Evolutionary conservation across 2,329 filamentous ascomycete species (phyloP).

Genomic region (Colletotrichum cereale): DNA sequence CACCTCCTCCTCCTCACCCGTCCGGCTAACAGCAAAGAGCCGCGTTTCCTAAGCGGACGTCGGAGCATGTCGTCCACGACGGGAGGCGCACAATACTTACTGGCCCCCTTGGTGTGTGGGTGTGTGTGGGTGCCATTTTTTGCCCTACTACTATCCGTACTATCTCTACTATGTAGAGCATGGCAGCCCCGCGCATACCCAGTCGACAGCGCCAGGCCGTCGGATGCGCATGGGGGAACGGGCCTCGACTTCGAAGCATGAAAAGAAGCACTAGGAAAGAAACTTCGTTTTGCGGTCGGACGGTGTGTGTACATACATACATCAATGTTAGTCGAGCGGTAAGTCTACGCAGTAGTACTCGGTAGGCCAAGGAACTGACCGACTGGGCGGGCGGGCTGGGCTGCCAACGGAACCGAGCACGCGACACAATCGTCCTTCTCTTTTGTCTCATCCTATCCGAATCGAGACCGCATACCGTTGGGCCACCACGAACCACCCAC

Average conservation of each 20-base stretch:
- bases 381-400: too few relatives aligned
- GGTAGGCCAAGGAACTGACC: too few relatives aligned
- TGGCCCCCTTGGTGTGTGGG: too few relatives aligned
- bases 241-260: slow-evolving; percentile 25
- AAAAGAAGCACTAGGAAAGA: neutral
- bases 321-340: neutral
- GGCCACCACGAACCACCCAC: too few relatives aligned
- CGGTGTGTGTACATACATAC: neutral
- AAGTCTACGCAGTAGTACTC: too few relatives aligned
- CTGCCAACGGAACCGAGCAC: slow-evolving; percentile 34
- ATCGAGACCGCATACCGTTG: neutral
- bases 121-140: too few relatives aligned
- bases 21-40: slow-evolving; percentile 26
- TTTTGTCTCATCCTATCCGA: slow-evolving; percentile 5
- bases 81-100: neutral
- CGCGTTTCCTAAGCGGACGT: slow-evolving; percentile 25
- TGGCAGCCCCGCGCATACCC: neutral
- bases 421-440: slow-evolving; percentile 32
- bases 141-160: too few relatives aligned
- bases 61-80: slow-evolving; percentile 7
- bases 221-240: neutral
- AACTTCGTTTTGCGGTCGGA: slow-evolving; percentile 10
- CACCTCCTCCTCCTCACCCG: slow-evolving; percentile 12
- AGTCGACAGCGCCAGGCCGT: neutral
- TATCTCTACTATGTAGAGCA: too few relatives aligned